Base-by-base conservation (phyloP, 1,284 basidiomycete species). In the Marasmius oreades region DNA sequence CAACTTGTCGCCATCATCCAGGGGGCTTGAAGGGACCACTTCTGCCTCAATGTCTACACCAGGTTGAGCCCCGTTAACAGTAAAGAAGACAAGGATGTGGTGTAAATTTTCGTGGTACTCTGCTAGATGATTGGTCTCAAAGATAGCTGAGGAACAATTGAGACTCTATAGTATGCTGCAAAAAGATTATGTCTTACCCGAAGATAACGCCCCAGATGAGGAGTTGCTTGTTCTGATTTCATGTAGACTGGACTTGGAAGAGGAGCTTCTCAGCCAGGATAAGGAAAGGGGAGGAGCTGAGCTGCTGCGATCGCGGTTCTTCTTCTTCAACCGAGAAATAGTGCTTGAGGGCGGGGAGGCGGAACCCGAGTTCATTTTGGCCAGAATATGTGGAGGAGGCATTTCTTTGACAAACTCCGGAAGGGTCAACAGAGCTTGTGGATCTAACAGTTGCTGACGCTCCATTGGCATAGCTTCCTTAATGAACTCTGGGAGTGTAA, bases 61-160 rank as follows among this genome's bases (percentile, higher is more conserved):
- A 1, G 78, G 71, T 1, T 70, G 72, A 11, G 74, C 68, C 3
- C 79, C 79, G 6, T 74, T 74, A 20, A 81, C 73, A 14, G 75
- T 79, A 52, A 85, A 69, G 67, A 92, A 90, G 7, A 91, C 79
- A 39, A 92, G 76, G 20, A 93, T 78, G 55, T 87, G 85, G 20
- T 85, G 83, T 0, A 95, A 78, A 54, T 84, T 90, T 66, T 93
- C 91, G 67, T 94, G 91, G 65, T 90, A 81, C 68, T 95, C 93
- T 3, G 90, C 91, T 31, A 94, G 80, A 64, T 90, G 93, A 16
- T 76, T 70, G 11, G 90, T 77, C 44, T 86, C 79, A 43, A 91
- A 78, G 5, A 68, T 74, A 61, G 69, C 72, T 73, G 51, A 45
- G 56, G 7, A 58, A 20, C 42, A 47, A 39, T 43, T n/a, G 61